phyloP scores from a whole-genome alignment of 208 protist genomes.

The Crithidia fasciculata region DNA sequence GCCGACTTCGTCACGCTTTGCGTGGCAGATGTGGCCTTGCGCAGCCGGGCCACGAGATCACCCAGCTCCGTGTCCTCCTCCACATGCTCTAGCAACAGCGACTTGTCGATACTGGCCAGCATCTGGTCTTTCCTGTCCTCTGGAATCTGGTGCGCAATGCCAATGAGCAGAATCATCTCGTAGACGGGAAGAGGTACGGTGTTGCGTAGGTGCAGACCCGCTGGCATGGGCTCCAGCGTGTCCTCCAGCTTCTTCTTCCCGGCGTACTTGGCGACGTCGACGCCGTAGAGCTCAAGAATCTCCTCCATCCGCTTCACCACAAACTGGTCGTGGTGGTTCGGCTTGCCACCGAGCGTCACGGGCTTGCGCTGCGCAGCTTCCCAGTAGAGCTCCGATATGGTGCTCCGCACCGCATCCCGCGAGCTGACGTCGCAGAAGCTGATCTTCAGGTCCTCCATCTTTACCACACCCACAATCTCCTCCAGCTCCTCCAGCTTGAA shows the following conservation, averaged over 20 bases:
- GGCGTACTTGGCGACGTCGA: constrained; percentile 39
- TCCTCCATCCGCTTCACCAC: constrained; percentile 53
- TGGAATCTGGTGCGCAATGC: constrained; percentile 47
- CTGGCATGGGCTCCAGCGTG: constrained; percentile 30
- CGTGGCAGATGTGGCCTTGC: not conserved
- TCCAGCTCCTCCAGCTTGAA: constrained; percentile 19
- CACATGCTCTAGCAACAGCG: constrained; percentile 13
- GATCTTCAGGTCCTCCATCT: constrained; percentile 2
- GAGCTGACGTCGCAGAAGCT: constrained; percentile 23
- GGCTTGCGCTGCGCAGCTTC: constrained; percentile 57
- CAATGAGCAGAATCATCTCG: constrained; percentile 53
- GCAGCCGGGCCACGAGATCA: constrained; percentile 7
- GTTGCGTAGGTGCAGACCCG: constrained; percentile 42
- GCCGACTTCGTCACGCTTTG: not conserved
- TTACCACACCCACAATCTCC: constrained; percentile 7
- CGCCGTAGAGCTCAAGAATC: constrained; percentile 35
- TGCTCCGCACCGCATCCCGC: not conserved
- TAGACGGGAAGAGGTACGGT: constrained; percentile 45
- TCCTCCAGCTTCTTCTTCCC: constrained; percentile 40
- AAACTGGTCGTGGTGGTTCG: constrained; percentile 55
- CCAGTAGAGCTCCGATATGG: constrained; percentile 54
- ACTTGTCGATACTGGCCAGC: constrained; percentile 27
- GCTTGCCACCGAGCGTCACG: constrained; percentile 52
- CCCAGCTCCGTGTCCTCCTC: constrained; percentile 10
- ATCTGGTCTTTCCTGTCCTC: constrained; percentile 24